Percentiles rank a stretch among this genome's conserved stretches.
Evolutionary conservation across 2,329 filamentous ascomycete species (phyloP).

Genomic region (Berkeleyomyces rouxiae): DNA sequence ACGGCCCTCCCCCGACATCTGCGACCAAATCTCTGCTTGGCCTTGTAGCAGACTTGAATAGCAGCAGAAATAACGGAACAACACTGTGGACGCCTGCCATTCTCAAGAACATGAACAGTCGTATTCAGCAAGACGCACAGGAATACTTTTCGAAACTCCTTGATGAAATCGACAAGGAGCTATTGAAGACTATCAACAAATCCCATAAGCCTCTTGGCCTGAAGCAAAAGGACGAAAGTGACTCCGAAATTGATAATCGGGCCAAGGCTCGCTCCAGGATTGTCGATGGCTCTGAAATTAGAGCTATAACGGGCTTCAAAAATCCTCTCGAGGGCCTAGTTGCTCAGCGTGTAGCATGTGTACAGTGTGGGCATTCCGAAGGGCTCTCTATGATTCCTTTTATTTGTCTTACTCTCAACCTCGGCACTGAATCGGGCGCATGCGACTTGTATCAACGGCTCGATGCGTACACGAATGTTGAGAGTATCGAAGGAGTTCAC

Average conservation of each 20-base stretch:
- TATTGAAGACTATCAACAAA: constrained; percentile 30
- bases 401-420: constrained; percentile 76
- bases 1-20: constrained; percentile 14
- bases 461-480: constrained; percentile 69
- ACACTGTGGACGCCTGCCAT: constrained; percentile 68
- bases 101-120: constrained; percentile 84
- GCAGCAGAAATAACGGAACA: constrained; percentile 51
- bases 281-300: constrained; percentile 23
- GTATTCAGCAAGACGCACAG: constrained; percentile 93
- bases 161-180: constrained; percentile 68
- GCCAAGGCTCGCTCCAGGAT: constrained; percentile 22
- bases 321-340: constrained; percentile 80
- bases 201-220: constrained; percentile 1
- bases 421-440: constrained; percentile 43
- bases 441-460: constrained; percentile 66
- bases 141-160: constrained; percentile 89
- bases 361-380: constrained; percentile 70
- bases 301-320: constrained; percentile 27
- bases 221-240: constrained; percentile 20
- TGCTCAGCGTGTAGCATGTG: constrained; percentile 78
- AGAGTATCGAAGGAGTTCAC: constrained; percentile 76
- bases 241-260: constrained; percentile 26
- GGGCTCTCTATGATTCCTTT: constrained; percentile 83
- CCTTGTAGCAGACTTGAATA: constrained; percentile 54
- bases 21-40: constrained; percentile 36